phyloP scores from a whole-genome alignment of 805 yeast species.

The Pichia californica region DNA sequence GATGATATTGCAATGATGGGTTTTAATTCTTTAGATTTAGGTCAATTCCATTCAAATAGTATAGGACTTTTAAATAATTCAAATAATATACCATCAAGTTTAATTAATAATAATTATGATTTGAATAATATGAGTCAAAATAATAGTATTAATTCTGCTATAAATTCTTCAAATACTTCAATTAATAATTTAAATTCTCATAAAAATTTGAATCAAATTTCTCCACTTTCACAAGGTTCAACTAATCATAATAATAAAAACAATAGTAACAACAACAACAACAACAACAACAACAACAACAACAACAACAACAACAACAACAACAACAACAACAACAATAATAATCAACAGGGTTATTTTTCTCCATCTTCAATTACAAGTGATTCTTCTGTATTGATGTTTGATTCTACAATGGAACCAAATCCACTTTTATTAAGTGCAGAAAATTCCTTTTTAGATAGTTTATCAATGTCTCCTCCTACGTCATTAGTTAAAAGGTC shows the following conservation, averaged over 20 bases:
- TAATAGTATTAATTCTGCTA: background rate
- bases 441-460: background rate
- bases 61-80: constrained; percentile 16
- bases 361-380: constrained; percentile 8
- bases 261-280: background rate
- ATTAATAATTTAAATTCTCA: background rate
- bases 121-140: background rate
- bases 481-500: constrained; percentile 2
- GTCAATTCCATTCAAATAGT: constrained; percentile 28
- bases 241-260: background rate
- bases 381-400: constrained; percentile 9
- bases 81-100: background rate
- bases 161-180: constrained; percentile 1
- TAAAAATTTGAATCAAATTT: background rate
- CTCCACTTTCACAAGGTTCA: background rate
- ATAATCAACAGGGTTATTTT: background rate
- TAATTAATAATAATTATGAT: background rate
- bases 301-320: background rate
- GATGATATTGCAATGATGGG: constrained; percentile 15
- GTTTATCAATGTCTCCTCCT: constrained; percentile 3
- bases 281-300: background rate
- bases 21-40: constrained; percentile 19
- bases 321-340: background rate
- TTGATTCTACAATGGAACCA: background rate
- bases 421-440: background rate